Conservation (phyloP, 2,329 filamentous ascomycete genomes). For the Scopulariopsis brevicaulis region DNA sequence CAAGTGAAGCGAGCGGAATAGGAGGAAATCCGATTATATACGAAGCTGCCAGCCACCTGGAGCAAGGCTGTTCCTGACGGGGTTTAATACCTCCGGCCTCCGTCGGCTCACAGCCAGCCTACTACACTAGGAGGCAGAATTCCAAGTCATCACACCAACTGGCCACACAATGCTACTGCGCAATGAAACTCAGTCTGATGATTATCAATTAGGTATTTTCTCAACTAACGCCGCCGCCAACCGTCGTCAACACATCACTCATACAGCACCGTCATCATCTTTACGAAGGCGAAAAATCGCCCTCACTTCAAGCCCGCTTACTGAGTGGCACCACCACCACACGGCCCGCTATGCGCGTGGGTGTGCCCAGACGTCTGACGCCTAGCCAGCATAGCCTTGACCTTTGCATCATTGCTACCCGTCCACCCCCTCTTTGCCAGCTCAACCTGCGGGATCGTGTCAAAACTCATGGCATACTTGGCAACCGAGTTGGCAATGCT, state of each 20-base stretch:
- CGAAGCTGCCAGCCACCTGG: too few relatives aligned
- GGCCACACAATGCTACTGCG: too few relatives aligned
- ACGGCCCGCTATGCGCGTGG: constrained; percentile 17
- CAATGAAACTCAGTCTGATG: too few relatives aligned
- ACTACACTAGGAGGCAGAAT: too few relatives aligned
- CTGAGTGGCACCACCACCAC: constrained; percentile 12
- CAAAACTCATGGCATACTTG: constrained; percentile 26
- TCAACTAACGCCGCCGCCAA: background rate
- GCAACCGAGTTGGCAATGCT: constrained; percentile 28
- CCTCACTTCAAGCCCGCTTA: background rate
- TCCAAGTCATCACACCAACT: too few relatives aligned
- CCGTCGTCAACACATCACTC: background rate
- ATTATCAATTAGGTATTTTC: background rate
- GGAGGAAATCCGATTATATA: too few relatives aligned
- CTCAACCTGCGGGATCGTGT: constrained; percentile 17
- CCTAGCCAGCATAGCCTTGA: constrained; percentile 11
- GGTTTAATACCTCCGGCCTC: too few relatives aligned
- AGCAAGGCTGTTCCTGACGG: too few relatives aligned
- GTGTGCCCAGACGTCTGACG: constrained; percentile 8
- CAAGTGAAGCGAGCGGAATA: too few relatives aligned
- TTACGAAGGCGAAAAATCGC: background rate
- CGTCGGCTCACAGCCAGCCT: too few relatives aligned
- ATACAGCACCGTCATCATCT: background rate
- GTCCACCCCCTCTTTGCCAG: constrained; percentile 16
- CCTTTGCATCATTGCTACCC: constrained; percentile 16